phyloP scores from a whole-genome alignment of 176 grass and related monocot species.

The Oryza longistaminata region DNA sequence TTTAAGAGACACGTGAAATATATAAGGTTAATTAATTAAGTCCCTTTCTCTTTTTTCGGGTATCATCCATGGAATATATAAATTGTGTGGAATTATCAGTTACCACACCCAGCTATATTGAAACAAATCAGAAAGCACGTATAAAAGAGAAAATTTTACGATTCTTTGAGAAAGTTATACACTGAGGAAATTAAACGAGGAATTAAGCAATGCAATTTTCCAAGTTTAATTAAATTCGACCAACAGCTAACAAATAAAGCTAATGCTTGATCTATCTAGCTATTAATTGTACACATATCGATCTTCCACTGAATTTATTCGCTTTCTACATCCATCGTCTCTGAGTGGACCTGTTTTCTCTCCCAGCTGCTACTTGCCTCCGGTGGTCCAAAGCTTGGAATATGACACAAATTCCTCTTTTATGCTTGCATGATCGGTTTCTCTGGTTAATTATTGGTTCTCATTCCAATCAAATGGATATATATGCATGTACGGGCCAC shows the following conservation, averaged over 20 bases:
- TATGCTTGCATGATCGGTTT: not conserved
- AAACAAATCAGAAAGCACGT: no score
- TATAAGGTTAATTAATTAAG: not conserved
- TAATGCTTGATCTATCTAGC: not conserved
- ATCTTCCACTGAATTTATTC: constrained; percentile 33
- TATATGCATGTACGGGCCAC: not conserved
- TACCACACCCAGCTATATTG: no score
- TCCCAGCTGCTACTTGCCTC: constrained; percentile 17
- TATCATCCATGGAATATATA: no score
- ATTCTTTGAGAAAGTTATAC: not conserved
- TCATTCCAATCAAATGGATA: not conserved
- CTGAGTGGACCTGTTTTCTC: not conserved
- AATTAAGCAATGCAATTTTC: not conserved
- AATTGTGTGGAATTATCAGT: no score
- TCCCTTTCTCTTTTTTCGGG: no score
- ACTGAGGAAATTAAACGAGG: not conserved
- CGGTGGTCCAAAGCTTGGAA: constrained; percentile 39
- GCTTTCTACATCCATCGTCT: constrained; percentile 1
- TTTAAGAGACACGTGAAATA: not conserved
- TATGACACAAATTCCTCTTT: constrained; percentile 24
- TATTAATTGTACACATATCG: not conserved
- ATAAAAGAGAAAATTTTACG: no score
- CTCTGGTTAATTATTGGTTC: not conserved
- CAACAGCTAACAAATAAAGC: not conserved
- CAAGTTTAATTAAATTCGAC: not conserved